These are phyloP conservation scores for Xylariales sp. DNA, from an alignment of 2,329 filamentous ascomycete species.

Conservation along the genomic window DNA sequence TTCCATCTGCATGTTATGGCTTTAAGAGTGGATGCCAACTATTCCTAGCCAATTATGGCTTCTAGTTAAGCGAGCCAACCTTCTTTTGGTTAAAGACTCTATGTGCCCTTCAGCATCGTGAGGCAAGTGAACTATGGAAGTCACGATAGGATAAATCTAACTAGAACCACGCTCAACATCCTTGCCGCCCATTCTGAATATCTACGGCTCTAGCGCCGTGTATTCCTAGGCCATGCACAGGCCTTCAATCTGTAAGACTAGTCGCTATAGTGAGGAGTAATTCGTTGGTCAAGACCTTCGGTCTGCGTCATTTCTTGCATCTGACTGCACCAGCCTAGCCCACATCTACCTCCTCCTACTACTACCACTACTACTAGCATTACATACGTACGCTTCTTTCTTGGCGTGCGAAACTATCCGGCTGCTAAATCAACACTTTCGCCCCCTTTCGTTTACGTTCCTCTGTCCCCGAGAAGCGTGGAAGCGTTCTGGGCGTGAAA, in stretches of 20 bases:
- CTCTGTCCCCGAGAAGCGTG: neutral
- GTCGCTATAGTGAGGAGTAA: neutral
- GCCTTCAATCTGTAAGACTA: constrained; percentile 14
- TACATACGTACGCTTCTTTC: neutral
- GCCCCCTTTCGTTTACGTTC: neutral
- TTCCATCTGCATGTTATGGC: neutral
- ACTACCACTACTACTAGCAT: no score
- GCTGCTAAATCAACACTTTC: neutral
- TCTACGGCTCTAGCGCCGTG: neutral
- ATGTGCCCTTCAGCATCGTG: neutral
- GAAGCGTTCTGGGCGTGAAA: neutral
- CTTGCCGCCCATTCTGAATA: neutral
- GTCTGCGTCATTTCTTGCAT: constrained; percentile 6
- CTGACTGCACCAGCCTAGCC: neutral
- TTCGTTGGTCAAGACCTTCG: neutral
- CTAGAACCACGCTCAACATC: neutral
- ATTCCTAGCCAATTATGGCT: no score
- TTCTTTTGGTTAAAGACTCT: no score
- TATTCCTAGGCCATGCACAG: neutral
- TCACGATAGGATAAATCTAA: neutral
- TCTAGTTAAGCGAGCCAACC: neutral
- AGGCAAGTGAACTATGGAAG: neutral
- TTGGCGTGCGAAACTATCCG: neutral
- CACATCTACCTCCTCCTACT: neutral
- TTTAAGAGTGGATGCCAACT: neutral